Evolutionary conservation across 2,329 filamentous ascomycete genomes (phyloP).

Genomic region (Talaromyces amestolkiae): DNA sequence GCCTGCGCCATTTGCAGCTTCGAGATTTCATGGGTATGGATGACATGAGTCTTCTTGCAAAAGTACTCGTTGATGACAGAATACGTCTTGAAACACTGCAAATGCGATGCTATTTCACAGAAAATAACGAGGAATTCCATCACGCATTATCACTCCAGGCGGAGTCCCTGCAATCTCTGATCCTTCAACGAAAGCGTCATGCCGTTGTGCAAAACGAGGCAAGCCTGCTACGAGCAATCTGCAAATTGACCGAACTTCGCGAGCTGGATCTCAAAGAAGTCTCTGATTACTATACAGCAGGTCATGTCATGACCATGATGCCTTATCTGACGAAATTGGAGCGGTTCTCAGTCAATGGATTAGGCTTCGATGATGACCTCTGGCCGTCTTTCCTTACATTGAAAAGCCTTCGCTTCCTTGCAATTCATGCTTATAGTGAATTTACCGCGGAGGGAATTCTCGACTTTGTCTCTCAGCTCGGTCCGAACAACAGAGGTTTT

Average conservation of each 20-base stretch:
- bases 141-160: constrained; percentile 27
- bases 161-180: constrained; percentile 29
- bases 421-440: constrained; percentile 33
- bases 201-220: constrained; percentile 28
- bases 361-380: constrained; percentile 30
- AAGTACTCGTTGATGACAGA: constrained; percentile 27
- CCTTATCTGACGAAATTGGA: constrained; percentile 32
- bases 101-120: constrained; percentile 30
- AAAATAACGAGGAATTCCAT: constrained; percentile 18
- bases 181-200: constrained; percentile 32
- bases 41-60: constrained; percentile 41
- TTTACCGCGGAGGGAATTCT: constrained; percentile 33
- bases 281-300: constrained; percentile 33
- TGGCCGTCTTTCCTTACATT: constrained; percentile 28
- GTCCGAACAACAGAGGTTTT: constrained; percentile 31
- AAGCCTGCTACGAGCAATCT: constrained; percentile 31
- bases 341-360: constrained; percentile 34
- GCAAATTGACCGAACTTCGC: constrained; percentile 29
- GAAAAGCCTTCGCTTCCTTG: constrained; percentile 29
- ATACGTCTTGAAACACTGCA: constrained; percentile 31
- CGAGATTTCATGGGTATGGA: constrained; percentile 47
- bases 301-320: constrained; percentile 30
- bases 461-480: constrained; percentile 23
- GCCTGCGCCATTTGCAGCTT: constrained; percentile 52
- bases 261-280: constrained; percentile 36